Percentiles rank a stretch among this genome's conserved stretches.
Evolutionary conservation across 73 alveolate genomes (phyloP).

Genomic region (Blepharisma stoltei): DNA sequence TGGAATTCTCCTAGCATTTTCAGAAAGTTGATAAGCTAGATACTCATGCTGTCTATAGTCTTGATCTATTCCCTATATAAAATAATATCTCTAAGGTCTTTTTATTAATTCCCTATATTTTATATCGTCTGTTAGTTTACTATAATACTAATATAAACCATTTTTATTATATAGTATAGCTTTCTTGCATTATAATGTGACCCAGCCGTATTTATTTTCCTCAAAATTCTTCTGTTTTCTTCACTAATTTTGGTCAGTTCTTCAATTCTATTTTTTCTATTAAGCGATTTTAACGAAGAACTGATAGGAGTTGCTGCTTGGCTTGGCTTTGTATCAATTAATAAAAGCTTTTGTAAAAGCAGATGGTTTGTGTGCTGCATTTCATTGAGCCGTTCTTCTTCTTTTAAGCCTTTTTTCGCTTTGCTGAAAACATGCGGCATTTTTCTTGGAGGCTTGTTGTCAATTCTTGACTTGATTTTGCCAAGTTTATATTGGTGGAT

Average conservation of each 20-base stretch:
- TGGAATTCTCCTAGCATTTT: slow-evolving; percentile 22
- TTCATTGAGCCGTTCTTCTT: not conserved
- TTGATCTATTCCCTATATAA: too few relatives aligned
- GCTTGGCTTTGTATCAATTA: not conserved
- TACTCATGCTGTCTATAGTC: not conserved
- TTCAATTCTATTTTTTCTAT: not conserved
- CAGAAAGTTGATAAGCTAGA: not conserved
- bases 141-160: too few relatives aligned
- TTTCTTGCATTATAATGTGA: slow-evolving; percentile 14
- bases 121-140: too few relatives aligned
- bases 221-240: not conserved
- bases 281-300: not conserved
- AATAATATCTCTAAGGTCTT: too few relatives aligned
- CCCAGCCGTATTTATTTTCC: slow-evolving; percentile 9
- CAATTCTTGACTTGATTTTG: slow-evolving; percentile 10
- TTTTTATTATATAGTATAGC: too few relatives aligned
- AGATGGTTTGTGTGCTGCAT: not conserved
- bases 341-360: not conserved
- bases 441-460: slow-evolving; percentile 7
- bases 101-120: too few relatives aligned
- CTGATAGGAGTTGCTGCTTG: not conserved
- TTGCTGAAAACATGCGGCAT: not conserved
- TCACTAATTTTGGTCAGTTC: not conserved
- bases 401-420: slow-evolving; percentile 1
- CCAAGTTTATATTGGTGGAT: not conserved